Percentiles rank a stretch among this genome's conserved stretches.
These are phyloP conservation scores for Zangia roseola DNA, from an alignment of 768 basidiomycete species.

Conservation along the genomic window DNA sequence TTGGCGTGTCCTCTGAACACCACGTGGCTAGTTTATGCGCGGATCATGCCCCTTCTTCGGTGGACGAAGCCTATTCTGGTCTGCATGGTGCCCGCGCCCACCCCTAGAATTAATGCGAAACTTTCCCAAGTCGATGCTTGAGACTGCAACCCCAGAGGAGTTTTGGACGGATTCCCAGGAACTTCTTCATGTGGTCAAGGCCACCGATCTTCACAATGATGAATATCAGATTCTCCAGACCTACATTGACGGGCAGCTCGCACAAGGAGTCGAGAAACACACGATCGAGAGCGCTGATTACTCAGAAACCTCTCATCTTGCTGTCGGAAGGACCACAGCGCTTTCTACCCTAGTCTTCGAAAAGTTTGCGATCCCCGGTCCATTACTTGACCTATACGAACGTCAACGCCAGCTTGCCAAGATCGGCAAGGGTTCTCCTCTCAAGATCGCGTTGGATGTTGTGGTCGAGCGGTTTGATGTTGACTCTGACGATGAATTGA, in stretches of 20 bases:
- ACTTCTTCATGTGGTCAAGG: constrained; percentile 5
- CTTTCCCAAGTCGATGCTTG: constrained; percentile 12
- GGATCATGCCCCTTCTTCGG: constrained; percentile 19
- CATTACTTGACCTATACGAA: constrained; percentile 13
- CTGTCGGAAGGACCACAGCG: constrained; percentile 12
- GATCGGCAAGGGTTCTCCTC: constrained; percentile 11
- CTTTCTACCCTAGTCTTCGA: constrained; percentile 12
- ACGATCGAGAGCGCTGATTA: no score
- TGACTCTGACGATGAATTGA: constrained; percentile 5
- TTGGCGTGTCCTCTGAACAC: not conserved
- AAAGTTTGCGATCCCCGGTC: constrained; percentile 19
- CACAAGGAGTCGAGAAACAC: not conserved
- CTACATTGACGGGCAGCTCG: constrained; percentile 1
- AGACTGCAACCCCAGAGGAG: not conserved
- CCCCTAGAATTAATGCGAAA: constrained; percentile 11
- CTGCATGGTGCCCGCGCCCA: constrained; percentile 19
- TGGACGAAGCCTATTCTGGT: constrained; percentile 16
- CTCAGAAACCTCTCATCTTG: constrained; percentile 4
- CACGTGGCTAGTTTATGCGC: constrained; percentile 5
- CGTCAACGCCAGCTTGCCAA: constrained; percentile 12
- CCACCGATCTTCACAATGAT: not conserved
- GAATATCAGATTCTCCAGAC: constrained; percentile 7
- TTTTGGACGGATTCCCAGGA: constrained; percentile 2
- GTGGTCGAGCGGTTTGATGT: constrained; percentile 12
- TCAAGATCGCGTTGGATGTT: constrained; percentile 14